Conservation (phyloP, 2,329 filamentous ascomycete genomes). For the Fonsecaea multimorphosa region DNA sequence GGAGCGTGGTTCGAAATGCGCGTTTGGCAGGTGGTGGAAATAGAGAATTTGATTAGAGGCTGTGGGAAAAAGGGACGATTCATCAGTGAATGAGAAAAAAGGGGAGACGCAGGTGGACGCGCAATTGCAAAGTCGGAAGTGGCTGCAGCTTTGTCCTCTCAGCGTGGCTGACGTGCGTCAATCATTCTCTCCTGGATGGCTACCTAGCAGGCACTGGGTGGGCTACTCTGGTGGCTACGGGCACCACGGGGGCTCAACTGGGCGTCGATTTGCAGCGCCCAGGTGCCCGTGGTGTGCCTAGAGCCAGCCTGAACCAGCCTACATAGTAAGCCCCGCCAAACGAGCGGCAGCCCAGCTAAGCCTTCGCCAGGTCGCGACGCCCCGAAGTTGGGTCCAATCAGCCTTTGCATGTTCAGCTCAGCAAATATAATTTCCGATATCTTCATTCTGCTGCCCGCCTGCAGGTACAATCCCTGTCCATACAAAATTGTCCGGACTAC, state of each 20-base stretch:
- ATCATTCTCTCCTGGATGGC: slow-evolving; percentile 2
- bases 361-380: background rate
- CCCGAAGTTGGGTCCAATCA: background rate
- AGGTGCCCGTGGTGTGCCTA: background rate
- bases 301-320: background rate
- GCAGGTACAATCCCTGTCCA: slow-evolving; percentile 2
- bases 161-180: slow-evolving; percentile 29
- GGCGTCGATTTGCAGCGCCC: background rate
- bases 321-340: background rate
- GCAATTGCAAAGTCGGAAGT: slow-evolving; percentile 11
- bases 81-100: slow-evolving; percentile 12
- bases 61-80: slow-evolving; percentile 13
- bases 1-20: slow-evolving; percentile 8
- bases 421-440: slow-evolving; percentile 27
- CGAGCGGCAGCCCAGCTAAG: slow-evolving; percentile 9
- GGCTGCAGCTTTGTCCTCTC: slow-evolving; percentile 2
- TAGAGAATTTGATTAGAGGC: slow-evolving; percentile 14
- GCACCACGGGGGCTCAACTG: background rate
- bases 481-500: slow-evolving; percentile 11
- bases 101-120: slow-evolving; percentile 21
- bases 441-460: slow-evolving; percentile 6
- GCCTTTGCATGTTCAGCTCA: background rate
- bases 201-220: background rate
- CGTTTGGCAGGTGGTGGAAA: slow-evolving; percentile 7
- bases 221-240: background rate